Conservation (phyloP, 495 filamentous ascomycete species). For the Trichodelitschia bisporula region DNA sequence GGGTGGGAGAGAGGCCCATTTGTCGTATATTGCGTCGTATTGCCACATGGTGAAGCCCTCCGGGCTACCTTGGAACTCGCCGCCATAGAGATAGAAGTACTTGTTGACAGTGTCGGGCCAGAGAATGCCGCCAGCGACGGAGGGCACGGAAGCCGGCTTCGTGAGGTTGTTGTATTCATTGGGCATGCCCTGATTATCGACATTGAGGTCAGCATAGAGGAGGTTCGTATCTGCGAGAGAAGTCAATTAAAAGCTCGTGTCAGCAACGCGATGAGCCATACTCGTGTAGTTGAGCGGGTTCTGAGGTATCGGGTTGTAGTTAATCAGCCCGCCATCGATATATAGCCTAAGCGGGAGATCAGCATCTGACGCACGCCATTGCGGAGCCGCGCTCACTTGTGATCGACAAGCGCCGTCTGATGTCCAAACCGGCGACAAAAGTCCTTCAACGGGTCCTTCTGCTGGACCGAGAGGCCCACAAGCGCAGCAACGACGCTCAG, state of each 20-base stretch:
- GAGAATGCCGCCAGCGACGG: constrained; percentile 20
- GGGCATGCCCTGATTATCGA: constrained; percentile 20
- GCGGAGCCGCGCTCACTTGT: too few relatives aligned
- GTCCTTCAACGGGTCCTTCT: constrained; percentile 20
- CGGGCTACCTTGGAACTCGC: constrained; percentile 20
- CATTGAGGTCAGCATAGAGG: constrained; percentile 24
- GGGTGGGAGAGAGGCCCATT: too few relatives aligned
- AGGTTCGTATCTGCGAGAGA: constrained; percentile 17
- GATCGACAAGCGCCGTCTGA: constrained; percentile 24
- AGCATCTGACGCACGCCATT: too few relatives aligned
- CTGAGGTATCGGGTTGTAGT: constrained; percentile 20
- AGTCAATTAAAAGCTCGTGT: neutral
- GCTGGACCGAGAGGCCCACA: too few relatives aligned
- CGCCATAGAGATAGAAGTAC: constrained; percentile 26
- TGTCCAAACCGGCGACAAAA: constrained; percentile 27
- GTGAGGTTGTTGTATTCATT: constrained; percentile 23
- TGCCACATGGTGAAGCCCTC: constrained; percentile 16
- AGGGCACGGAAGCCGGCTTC: constrained; percentile 23
- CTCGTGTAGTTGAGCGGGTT: constrained; percentile 24
- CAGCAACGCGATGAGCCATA: constrained; percentile 6
- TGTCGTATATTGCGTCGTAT: constrained; percentile 21
- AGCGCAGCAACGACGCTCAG: too few relatives aligned
- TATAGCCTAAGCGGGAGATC: too few relatives aligned
- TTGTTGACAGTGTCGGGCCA: constrained; percentile 29
- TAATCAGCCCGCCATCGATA: constrained; percentile 28